Evolutionary conservation across 257 asterid species (phyloP), one percentile per base, ranked within the genome.

Genomic region (Solanum chmielewskii): DNA sequence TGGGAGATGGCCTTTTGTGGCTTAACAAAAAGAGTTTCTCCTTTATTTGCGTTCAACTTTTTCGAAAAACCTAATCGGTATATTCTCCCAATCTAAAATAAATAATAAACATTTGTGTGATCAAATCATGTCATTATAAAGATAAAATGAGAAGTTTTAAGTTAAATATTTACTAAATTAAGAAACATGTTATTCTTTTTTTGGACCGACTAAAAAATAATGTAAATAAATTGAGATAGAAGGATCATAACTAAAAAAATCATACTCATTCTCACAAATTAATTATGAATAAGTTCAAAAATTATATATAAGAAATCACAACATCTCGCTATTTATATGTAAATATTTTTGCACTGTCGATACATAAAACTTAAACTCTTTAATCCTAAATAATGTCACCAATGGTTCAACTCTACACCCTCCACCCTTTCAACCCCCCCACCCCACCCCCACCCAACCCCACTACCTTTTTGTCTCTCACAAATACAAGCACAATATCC

Each of bases 341-440:
- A 6, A 52, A 16, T 52, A 42, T 10, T 42, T 42, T 52, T 52
- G 23, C 23, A 52, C 9, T 6, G 7, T 52, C 60, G 9, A 52
- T 52, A 52, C 9, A 52, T 52, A 52, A 52, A 52, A 52, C 23
- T 52, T 52, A 52, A 52, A 16, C 60, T 16, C 60, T 52, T 9
- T 41, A 52, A 52, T 52, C 78, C 88, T 89, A 88, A 91, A 87
- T 87, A 37, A 5, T 73, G 71, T 93, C 89, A 83, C 93, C 97
- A 91, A 88, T 91, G 89, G 89, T 88, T 73, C 77, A 25, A 69
- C 29, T 15, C 73, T 52, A 6, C 62, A 52, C 62, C 62, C 62
- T 52, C 62, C 9, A 52, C 62, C 62, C 62, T 0, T 52, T 52
- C 77, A 15, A 11, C 23, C 7, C 74, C 11, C 23, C 78, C 74